These are phyloP conservation scores for Ophioceras dolichostomum DNA, from an alignment of 2,329 filamentous ascomycete genomes.

Conservation along the genomic window DNA sequence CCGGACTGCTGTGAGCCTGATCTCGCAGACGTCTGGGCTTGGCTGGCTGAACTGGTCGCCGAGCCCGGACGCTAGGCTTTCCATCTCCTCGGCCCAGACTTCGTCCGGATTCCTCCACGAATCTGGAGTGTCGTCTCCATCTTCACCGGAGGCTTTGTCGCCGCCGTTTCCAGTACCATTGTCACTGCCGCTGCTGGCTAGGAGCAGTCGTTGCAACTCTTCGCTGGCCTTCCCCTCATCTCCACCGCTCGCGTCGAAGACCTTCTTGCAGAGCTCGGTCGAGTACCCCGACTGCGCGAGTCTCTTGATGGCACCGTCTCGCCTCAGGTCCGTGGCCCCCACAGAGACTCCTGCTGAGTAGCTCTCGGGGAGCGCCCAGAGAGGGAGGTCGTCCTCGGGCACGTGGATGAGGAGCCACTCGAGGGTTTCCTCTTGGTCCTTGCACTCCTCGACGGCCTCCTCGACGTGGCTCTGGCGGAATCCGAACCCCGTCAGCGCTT, in stretches of 20 bases:
- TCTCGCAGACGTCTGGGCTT: conserved; percentile 53
- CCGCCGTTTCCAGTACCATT: conserved; percentile 1
- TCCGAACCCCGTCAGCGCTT: conserved; percentile 64
- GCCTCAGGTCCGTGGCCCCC: conserved; percentile 67
- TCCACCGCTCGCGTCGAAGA: conserved; percentile 55
- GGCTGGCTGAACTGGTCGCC: conserved; percentile 56
- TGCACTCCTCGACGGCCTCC: conserved; percentile 78
- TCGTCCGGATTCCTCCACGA: conserved; percentile 39
- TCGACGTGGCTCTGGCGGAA: conserved; percentile 85
- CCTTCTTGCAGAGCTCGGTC: conserved; percentile 66
- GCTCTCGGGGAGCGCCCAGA: conserved; percentile 82
- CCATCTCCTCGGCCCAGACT: conserved; percentile 76
- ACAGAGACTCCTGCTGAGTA: conserved; percentile 87
- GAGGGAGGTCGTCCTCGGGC: conserved; percentile 89
- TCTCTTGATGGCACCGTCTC: conserved; percentile 72
- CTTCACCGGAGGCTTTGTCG: conserved; percentile 5
- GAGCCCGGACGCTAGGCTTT: conserved; percentile 75
- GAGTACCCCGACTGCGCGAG: conserved; percentile 78
- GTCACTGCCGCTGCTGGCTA: conserved; percentile 30
- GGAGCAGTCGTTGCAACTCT: conserved; percentile 59
- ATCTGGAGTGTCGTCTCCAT: conserved; percentile 10
- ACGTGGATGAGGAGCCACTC: conserved; percentile 97
- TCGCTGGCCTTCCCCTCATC: conserved; percentile 72
- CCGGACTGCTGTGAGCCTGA: conserved; percentile 48
- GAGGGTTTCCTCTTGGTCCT: conserved; percentile 81